Conservation (phyloP, 2,329 filamentous ascomycete species). For the Paraconiothyrium sp. region DNA sequence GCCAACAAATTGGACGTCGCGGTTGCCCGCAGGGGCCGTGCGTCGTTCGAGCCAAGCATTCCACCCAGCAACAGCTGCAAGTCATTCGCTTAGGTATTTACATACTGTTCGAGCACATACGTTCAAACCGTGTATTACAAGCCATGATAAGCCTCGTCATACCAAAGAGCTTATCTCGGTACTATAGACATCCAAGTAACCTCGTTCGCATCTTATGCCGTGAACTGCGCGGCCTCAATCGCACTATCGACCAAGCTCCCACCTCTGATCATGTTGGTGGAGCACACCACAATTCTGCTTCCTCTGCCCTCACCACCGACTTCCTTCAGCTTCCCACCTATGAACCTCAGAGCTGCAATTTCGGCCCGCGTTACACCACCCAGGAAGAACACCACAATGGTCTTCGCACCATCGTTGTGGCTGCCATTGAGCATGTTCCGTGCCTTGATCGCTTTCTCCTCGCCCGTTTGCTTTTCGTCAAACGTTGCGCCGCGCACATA, state of each 20-base stretch:
- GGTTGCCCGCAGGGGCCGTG: slow-evolving; percentile 1
- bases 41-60: not conserved
- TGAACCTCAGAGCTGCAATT: slow-evolving; percentile 90
- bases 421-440: slow-evolving; percentile 81
- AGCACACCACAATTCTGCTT: slow-evolving; percentile 88
- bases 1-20: slow-evolving; percentile 6
- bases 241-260: slow-evolving; percentile 88
- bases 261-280: slow-evolving; percentile 90
- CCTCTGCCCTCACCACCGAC: slow-evolving; percentile 70
- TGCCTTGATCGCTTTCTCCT: slow-evolving; percentile 91
- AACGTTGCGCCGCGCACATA: slow-evolving; percentile 89
- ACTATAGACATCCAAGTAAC: not conserved
- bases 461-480: slow-evolving; percentile 89
- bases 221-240: slow-evolving; percentile 70
- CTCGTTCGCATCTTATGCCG: slow-evolving; percentile 10
- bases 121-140: not conserved
- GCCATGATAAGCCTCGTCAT: not conserved
- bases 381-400: slow-evolving; percentile 94
- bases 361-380: slow-evolving; percentile 98
- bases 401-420: slow-evolving; percentile 67
- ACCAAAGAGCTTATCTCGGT: not conserved
- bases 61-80: not conserved
- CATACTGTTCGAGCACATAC: not conserved
- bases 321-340: slow-evolving; percentile 78
- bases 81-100: not conserved